Percentiles rank a stretch among this genome's conserved stretches.
Evolutionary conservation across 306 rosid species (phyloP).

Genomic region (Canavalia ensiformis): DNA sequence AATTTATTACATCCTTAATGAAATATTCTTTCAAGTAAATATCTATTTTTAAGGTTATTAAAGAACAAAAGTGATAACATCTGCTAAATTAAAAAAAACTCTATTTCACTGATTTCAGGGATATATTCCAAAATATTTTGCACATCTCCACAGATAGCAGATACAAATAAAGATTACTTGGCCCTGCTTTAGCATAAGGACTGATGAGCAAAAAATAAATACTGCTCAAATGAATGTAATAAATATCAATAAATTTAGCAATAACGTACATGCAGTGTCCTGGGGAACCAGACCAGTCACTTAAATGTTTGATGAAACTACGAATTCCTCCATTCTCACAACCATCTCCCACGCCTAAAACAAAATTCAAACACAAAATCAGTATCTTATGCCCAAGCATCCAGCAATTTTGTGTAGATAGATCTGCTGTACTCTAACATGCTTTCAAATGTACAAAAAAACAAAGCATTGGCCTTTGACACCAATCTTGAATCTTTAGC

Average conservation of each 20-base stretch:
- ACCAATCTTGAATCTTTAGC: constrained; percentile 21
- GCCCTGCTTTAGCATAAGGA: constrained; percentile 20
- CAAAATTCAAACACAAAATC: constrained; percentile 40
- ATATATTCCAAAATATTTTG: constrained; percentile 28
- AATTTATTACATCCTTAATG: constrained; percentile 14
- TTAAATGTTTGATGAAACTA: constrained; percentile 56
- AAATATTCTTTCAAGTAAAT: not conserved
- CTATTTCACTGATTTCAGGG: constrained; percentile 16
- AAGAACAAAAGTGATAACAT: constrained; percentile 18
- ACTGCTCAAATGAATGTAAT: constrained; percentile 9
- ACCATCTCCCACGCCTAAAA: constrained; percentile 67
- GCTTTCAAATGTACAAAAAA: constrained; percentile 1
- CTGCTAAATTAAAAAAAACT: not conserved
- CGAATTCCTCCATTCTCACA: constrained; percentile 58
- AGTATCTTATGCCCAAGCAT: constrained; percentile 15
- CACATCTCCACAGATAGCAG: constrained; percentile 5
- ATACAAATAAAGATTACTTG: constrained; percentile 6
- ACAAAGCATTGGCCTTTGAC: not conserved
- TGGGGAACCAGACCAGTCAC: constrained; percentile 73
- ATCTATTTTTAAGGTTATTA: constrained; percentile 10
- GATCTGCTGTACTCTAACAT: constrained; percentile 24
- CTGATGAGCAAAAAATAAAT: constrained; percentile 21
- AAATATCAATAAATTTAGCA: constrained; percentile 40
- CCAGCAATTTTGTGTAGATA: constrained; percentile 5
- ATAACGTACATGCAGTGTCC: constrained; percentile 75